Conservation (phyloP, 2,329 filamentous ascomycete genomes). For the Celoporthe dispersa region DNA sequence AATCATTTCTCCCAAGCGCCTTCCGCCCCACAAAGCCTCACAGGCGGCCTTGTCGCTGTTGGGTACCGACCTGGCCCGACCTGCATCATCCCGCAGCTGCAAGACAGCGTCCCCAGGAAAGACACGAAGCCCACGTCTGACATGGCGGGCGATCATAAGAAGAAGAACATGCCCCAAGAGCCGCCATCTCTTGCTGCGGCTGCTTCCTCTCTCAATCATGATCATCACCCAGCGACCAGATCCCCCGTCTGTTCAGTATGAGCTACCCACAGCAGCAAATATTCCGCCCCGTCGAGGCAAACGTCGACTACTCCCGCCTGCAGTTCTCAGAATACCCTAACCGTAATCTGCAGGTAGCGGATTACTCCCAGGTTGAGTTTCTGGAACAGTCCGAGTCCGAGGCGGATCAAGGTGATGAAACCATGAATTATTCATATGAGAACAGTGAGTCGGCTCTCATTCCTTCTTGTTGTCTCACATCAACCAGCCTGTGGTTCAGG, state of each 20-base stretch:
- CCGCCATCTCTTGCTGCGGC: constrained; percentile 34
- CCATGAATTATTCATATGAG: constrained; percentile 27
- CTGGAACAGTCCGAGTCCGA: constrained; percentile 46
- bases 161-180: constrained; percentile 39
- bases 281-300: constrained; percentile 45
- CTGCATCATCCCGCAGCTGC: constrained; percentile 32
- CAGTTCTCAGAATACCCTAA: constrained; percentile 46
- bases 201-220: constrained; percentile 37
- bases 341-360: constrained; percentile 43
- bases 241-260: constrained; percentile 46
- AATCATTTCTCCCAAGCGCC: constrained; percentile 20
- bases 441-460: constrained; percentile 16
- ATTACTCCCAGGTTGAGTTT: constrained; percentile 50
- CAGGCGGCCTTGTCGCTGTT: constrained; percentile 14
- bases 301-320: constrained; percentile 44
- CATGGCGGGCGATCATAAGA: constrained; percentile 38
- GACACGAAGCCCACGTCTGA: constrained; percentile 22
- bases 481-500: background rate
- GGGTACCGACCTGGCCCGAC: constrained; percentile 27
- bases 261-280: constrained; percentile 43
- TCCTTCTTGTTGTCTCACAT: background rate
- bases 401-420: constrained; percentile 39
- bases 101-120: constrained; percentile 26
- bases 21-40: constrained; percentile 26
- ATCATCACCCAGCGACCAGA: constrained; percentile 33